Evolutionary conservation across 2,329 filamentous ascomycete genomes (phyloP), one percentile per base, ranked within the genome.

Genomic region (Clonostachys chloroleuca): DNA sequence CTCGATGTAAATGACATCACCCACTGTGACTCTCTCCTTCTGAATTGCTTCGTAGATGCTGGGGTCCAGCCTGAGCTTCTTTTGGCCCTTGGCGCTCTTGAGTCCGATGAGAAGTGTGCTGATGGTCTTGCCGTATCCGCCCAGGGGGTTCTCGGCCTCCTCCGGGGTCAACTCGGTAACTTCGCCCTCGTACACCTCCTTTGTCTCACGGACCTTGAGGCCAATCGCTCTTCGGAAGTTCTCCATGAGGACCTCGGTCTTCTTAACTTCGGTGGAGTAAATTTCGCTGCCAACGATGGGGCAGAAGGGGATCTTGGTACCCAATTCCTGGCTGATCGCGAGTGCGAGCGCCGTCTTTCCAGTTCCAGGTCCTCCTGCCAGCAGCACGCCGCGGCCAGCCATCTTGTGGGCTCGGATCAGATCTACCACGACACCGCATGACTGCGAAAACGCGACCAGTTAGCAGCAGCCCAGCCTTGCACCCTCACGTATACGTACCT

Each of bases 41-140:
- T 97, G 94, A 59, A 99, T 96, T 4, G 94, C 94, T 72, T 99
- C 94, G 75, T 97, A 99, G 69, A 99, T 97, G 71, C 91, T 96
- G 10, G 94, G 94, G 67, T 99, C 94, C 45, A 99, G 78, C 42
- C 94, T 85, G 58, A 99, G 80, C 78, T 97, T 97, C 82, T 99
- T 99, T 61, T 95, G 95, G 18, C 94, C 94, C 73, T 91, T 92
- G 49, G 89, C 90, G 58, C 91, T 95, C 77, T 97, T 96, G 57
- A 99, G 73, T 12, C 91, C 92, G 62, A 99, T 94, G 61, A 97
- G 77, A 47, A 99, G 78, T 56, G 95, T 95, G 67, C 89, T 94
- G 67, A 99, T 97, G 30, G 94, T 99, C 75, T 95, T 91, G 57
- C 94, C 94, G 66, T 97, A 99, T 59, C 91, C 92, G 51, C 94